phyloP scores from a whole-genome alignment of 306 rosid species.

The Benincasa hispida region DNA sequence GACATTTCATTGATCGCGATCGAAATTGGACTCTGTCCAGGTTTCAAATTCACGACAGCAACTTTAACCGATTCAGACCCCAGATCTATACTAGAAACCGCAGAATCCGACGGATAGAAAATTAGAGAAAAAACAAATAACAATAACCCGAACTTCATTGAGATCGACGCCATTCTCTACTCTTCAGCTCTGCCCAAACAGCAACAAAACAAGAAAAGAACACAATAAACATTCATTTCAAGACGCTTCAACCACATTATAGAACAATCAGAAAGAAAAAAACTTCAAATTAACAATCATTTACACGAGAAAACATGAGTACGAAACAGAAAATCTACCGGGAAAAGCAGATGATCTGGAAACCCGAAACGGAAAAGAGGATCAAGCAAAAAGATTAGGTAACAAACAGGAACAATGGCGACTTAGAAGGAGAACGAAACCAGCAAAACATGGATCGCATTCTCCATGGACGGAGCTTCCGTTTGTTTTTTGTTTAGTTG shows the following conservation, averaged over 20 bases:
- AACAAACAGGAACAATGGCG: background rate
- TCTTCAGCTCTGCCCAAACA: constrained; percentile 26
- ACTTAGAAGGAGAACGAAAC: constrained; percentile 5
- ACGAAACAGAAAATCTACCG: background rate
- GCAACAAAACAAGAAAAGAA: constrained; percentile 2
- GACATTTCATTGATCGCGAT: constrained; percentile 95
- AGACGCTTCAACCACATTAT: background rate
- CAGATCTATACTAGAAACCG: constrained; percentile 91
- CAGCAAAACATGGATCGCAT: constrained; percentile 42
- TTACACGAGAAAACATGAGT: background rate
- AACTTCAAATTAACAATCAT: background rate
- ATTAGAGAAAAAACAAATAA: constrained; percentile 22
- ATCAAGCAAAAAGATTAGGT: background rate
- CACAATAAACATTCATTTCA: background rate
- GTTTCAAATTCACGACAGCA: constrained; percentile 88
- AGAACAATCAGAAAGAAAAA: background rate
- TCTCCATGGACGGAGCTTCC: constrained; percentile 16
- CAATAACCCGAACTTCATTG: constrained; percentile 32
- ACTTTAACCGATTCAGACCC: constrained; percentile 88
- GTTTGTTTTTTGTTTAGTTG: constrained; percentile 14
- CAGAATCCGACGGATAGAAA: constrained; percentile 59
- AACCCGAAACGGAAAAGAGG: background rate
- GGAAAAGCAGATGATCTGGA: background rate
- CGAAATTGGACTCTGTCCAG: constrained; percentile 86
- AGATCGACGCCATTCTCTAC: constrained; percentile 43